Percentiles rank a stretch among this genome's conserved stretches.
Conservation (phyloP, 2,329 filamentous ascomycete genomes). For the Clonostachys sp. region DNA sequence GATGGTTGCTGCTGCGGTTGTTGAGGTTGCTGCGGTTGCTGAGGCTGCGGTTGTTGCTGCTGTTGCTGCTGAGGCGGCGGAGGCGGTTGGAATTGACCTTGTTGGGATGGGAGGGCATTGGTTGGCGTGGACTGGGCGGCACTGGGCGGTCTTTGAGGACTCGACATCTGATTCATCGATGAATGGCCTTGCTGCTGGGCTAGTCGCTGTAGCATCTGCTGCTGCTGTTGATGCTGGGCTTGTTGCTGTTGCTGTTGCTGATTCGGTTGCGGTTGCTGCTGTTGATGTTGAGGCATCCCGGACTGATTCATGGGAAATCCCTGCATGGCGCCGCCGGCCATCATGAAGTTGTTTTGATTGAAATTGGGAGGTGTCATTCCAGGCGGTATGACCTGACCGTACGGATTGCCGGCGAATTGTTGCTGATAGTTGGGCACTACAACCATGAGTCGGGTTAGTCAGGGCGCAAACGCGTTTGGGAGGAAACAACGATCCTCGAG, state of each 20-base stretch:
- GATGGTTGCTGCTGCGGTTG: conserved; percentile 2
- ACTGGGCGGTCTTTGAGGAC: conserved; percentile 26
- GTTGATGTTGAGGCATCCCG: conserved; percentile 42
- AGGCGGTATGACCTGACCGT: conserved; percentile 46
- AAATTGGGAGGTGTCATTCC: conserved; percentile 50
- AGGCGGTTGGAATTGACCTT: conserved; percentile 11
- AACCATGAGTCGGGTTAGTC: not conserved
- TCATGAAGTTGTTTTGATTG: conserved; percentile 38
- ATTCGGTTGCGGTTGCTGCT: conserved; percentile 23
- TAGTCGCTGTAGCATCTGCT: conserved; percentile 6
- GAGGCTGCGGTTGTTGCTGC: conserved; percentile 1
- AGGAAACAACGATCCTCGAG: too few species aligned
- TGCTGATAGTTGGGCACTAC: conserved; percentile 54
- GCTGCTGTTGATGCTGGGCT: conserved; percentile 13
- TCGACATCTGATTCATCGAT: conserved; percentile 18
- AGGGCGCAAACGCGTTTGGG: not conserved
- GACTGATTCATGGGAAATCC: conserved; percentile 51
- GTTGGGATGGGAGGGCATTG: conserved; percentile 2
- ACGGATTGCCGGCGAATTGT: conserved; percentile 53
- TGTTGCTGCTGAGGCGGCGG: conserved; percentile 11
- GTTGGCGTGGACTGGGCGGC: conserved; percentile 18
- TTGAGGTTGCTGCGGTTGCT: not conserved
- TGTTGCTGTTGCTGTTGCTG: conserved; percentile 14
- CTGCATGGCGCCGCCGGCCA: conserved; percentile 44
- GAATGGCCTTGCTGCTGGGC: conserved; percentile 10